Evolutionary conservation across 305 asterid species (phyloP).

Genomic region (Plantago lanceolata): DNA sequence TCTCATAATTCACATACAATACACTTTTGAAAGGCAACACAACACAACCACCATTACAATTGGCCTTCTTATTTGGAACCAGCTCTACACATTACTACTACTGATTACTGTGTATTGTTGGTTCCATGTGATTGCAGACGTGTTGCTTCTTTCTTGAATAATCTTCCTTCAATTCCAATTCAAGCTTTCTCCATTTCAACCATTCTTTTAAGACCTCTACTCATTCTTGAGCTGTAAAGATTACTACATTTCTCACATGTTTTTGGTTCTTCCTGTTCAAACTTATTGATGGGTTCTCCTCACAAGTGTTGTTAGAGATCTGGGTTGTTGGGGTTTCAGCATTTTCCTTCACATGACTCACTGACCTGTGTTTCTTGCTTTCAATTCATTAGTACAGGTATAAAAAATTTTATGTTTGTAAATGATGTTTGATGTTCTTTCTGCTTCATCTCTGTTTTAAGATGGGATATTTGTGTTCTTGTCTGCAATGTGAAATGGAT

Average conservation of each 20-base stretch:
- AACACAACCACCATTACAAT: too few species aligned
- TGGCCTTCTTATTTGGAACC: constrained; percentile 32
- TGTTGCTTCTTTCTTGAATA: neutral
- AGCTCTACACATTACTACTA: too few species aligned
- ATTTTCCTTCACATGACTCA: neutral
- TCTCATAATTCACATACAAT: constrained; percentile 14
- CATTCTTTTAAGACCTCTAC: neutral
- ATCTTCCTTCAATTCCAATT: constrained; percentile 32
- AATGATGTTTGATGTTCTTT: neutral
- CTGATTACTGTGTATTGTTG: constrained; percentile 18
- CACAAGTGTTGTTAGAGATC: constrained; percentile 30
- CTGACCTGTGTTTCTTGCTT: neutral
- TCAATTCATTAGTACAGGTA: constrained; percentile 30
- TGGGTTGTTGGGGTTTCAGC: constrained; percentile 25
- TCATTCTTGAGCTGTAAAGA: neutral
- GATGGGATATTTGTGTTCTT: neutral
- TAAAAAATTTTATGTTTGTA: constrained; percentile 17
- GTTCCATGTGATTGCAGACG: constrained; percentile 28
- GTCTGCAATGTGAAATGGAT: neutral
- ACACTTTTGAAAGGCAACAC: too few species aligned
- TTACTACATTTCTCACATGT: neutral
- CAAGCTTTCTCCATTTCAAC: constrained; percentile 17
- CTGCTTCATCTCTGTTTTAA: neutral
- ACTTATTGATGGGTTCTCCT: neutral
- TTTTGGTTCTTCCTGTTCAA: neutral